Conservation (phyloP, 805 yeast genomes). For the Candida odintsovae region DNA sequence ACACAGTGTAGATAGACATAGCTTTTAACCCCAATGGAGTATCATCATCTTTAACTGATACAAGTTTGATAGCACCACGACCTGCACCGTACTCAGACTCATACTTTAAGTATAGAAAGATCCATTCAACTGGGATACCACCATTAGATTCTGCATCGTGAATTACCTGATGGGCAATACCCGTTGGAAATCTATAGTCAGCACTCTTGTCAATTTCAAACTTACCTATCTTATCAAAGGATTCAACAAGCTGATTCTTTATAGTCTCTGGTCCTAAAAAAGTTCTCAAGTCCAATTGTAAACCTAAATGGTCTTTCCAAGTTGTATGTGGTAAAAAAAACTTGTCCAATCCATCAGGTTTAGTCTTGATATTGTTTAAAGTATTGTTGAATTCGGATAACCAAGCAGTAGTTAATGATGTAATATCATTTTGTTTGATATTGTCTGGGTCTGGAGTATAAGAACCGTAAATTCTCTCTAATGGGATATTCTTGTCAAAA, state of each 20-base stretch:
- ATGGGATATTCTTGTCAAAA: constrained; percentile 23
- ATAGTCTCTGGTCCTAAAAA: constrained; percentile 28
- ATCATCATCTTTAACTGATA: constrained; percentile 24
- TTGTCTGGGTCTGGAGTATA: constrained; percentile 24
- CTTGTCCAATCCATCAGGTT: constrained; percentile 17
- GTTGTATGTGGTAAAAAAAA: constrained; percentile 24
- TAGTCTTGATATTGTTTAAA: constrained; percentile 8
- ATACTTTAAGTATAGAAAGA: constrained; percentile 28
- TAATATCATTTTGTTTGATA: constrained; percentile 21
- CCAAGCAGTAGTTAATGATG: constrained; percentile 26
- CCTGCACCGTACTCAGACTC: constrained; percentile 29
- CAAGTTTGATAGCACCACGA: constrained; percentile 27
- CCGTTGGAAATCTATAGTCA: constrained; percentile 26
- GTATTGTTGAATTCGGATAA: constrained; percentile 24
- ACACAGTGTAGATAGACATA: constrained; percentile 27
- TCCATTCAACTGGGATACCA: constrained; percentile 31
- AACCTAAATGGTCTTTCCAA: constrained; percentile 35
- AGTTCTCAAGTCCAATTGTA: constrained; percentile 29
- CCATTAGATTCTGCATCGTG: constrained; percentile 23
- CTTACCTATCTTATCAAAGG: constrained; percentile 20
- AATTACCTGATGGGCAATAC: constrained; percentile 23
- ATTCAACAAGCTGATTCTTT: constrained; percentile 11
- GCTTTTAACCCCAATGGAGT: constrained; percentile 29
- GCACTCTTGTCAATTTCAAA: constrained; percentile 27
- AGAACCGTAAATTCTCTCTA: constrained; percentile 24